Evolutionary conservation across 2,329 filamentous ascomycete species (phyloP), one percentile per base, ranked within the genome.

Genomic region (Myriosclerotinia scirpicola): DNA sequence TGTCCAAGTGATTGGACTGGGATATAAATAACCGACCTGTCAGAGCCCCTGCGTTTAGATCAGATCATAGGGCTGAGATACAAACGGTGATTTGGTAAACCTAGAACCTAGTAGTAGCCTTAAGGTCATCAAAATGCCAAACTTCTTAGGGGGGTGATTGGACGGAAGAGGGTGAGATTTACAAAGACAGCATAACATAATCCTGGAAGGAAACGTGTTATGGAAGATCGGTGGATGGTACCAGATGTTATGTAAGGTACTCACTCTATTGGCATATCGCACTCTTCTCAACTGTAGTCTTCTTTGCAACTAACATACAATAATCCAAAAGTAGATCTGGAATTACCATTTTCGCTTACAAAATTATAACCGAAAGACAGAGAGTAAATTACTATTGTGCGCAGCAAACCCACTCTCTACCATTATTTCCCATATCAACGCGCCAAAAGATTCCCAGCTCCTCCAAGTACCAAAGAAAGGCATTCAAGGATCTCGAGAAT

Each of bases 11-110:
- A 50, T 42, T 36, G 46, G 38, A 20, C 20, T 44, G 42, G 64
- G 64, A 61, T 65, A 65, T 65, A 65, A 65, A 65, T 65, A 65
- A 38, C 46, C 54, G 63, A 65, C 46, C 36, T 60, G 54, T 44
- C 63, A 65, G 20, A 8, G n/a, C 42, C 64, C 55, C 55, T 65
- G 64, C 15, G 1, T 17, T 50, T 34, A 44, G 62, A 55, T 55
- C 53, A 64, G 54, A 65, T 61, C 64, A 53, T 65, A 65, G 64
- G 64, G 64, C 64, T 65, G 64, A 65, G 48, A 65, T 30, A 53
- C 50, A 36, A 40, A 26, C 9, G 9, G 30, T 34, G 46, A 17
- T 5, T 65, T 60, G 30, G 62, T 56, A 38, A 60, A 22, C 44
- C n/a, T 17, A 38, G 58, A 59, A 59, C 42, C 42, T 59, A 15